Evolutionary conservation across 1,284 basidiomycete genomes (phyloP).

Genomic region (Lentinula novae-zelandiae): DNA sequence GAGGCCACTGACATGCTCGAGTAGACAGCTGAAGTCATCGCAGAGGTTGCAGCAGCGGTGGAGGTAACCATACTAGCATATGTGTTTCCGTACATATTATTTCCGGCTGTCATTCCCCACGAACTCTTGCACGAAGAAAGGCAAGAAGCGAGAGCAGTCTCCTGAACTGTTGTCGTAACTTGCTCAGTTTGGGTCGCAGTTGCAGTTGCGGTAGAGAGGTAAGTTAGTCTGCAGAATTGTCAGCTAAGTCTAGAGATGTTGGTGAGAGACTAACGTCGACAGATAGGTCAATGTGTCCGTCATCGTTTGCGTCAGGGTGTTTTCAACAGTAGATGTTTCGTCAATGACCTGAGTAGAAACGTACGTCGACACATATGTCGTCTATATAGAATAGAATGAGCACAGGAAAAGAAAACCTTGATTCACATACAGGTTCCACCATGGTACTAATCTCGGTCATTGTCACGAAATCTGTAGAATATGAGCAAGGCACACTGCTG

Average conservation of each 20-base stretch:
- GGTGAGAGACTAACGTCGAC: constrained; percentile 25
- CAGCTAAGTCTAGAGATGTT: neutral
- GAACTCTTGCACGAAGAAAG: constrained; percentile 55
- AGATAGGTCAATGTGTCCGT: constrained; percentile 29
- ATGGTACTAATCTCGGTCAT: constrained; percentile 41
- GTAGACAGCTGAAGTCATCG: constrained; percentile 1
- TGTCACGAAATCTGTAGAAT: constrained; percentile 31
- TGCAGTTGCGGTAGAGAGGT: constrained; percentile 33
- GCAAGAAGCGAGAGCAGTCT: constrained; percentile 52
- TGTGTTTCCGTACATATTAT: constrained; percentile 49
- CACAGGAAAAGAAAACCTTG: neutral
- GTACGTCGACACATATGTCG: constrained; percentile 39
- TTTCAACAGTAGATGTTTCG: constrained; percentile 45
- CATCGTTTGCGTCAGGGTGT: constrained; percentile 48
- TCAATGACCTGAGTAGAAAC: constrained; percentile 28
- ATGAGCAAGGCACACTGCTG: neutral
- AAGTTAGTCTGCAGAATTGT: constrained; percentile 27
- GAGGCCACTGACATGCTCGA: neutral
- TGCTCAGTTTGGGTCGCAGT: constrained; percentile 16
- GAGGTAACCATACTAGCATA: constrained; percentile 32
- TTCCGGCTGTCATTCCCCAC: constrained; percentile 49
- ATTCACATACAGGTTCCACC: constrained; percentile 28
- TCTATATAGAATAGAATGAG: constrained; percentile 15
- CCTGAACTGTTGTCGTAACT: constrained; percentile 34
- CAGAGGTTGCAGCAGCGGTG: constrained; percentile 2